A percentile compares a stretch with the other conserved stretches of the same genome.
Conservation (phyloP, 257 asterid species). For the Ilex aquifolium region DNA sequence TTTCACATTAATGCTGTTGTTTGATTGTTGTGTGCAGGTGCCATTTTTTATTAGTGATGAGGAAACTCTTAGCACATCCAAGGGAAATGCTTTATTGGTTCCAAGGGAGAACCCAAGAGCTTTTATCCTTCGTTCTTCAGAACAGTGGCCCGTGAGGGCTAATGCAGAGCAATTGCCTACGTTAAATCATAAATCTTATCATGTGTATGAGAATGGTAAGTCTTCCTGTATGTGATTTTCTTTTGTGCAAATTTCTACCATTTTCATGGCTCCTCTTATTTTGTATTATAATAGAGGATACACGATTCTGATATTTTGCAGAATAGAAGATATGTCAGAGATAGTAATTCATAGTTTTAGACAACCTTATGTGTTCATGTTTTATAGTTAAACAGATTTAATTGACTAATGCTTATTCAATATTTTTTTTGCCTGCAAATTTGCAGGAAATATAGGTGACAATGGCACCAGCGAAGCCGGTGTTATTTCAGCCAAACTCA, state of each 20-base stretch:
- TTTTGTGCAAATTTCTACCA: background rate
- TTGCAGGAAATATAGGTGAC: background rate
- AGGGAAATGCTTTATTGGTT: slow-evolving; percentile 11
- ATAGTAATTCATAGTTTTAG: no score
- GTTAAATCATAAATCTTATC: slow-evolving; percentile 9
- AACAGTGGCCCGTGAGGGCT: slow-evolving; percentile 3
- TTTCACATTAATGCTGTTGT: background rate
- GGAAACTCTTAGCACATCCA: slow-evolving; percentile 5
- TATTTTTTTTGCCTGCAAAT: background rate
- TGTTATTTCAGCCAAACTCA: background rate
- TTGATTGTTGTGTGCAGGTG: slow-evolving; percentile 9
- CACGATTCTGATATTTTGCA: background rate
- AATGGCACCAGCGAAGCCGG: background rate
- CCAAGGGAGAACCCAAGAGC: slow-evolving; percentile 25
- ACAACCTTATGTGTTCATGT: background rate
- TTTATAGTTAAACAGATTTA: background rate
- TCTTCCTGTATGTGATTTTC: background rate
- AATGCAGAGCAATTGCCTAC: slow-evolving; percentile 6
- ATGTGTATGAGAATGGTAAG: slow-evolving; percentile 15
- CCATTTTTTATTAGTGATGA: slow-evolving; percentile 22
- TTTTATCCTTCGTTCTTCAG: slow-evolving; percentile 13
- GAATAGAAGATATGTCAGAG: background rate
- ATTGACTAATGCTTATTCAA: background rate
- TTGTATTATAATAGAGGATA: background rate
- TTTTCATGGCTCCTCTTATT: background rate